A percentile compares a stretch with the other conserved stretches of the same genome.
phyloP scores from a whole-genome alignment of 805 yeast species.

The Ogataea glucozyma region DNA sequence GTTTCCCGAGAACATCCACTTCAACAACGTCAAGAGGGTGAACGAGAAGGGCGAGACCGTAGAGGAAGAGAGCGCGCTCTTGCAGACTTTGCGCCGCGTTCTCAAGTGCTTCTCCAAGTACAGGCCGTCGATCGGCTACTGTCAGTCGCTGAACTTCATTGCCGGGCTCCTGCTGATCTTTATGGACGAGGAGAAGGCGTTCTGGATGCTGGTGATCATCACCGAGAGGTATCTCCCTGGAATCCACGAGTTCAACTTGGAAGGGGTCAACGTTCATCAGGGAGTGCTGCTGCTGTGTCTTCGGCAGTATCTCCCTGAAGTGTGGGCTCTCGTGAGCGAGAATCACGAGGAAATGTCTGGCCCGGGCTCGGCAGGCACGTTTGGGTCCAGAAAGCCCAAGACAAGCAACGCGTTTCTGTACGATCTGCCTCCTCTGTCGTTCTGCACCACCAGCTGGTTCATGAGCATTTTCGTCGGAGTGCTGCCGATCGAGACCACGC shows the following conservation, averaged over 20 bases:
- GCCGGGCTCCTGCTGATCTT: constrained; percentile 85
- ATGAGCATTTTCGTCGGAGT: constrained; percentile 95
- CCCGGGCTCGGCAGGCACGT: constrained; percentile 13
- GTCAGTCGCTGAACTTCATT: constrained; percentile 90
- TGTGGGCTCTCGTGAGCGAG: constrained; percentile 60
- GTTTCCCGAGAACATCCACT: constrained; percentile 88
- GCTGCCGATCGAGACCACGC: constrained; percentile 82
- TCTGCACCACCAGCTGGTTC: constrained; percentile 97
- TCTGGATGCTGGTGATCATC: constrained; percentile 94
- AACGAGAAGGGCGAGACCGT: constrained; percentile 12
- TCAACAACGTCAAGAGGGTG: constrained; percentile 45
- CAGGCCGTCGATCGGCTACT: constrained; percentile 90
- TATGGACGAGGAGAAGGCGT: constrained; percentile 85
- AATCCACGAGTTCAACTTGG: constrained; percentile 83
- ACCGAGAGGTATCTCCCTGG: constrained; percentile 87
- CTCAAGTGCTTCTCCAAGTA: constrained; percentile 80
- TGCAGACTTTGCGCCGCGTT: constrained; percentile 75
- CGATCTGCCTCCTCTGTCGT: constrained; percentile 84
- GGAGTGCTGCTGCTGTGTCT: constrained; percentile 89
- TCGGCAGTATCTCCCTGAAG: constrained; percentile 76
- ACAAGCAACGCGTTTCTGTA: constrained; percentile 52
- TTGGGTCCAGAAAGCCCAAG: constrained; percentile 16
- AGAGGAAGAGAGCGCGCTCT: constrained; percentile 59
- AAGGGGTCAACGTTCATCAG: constrained; percentile 94
- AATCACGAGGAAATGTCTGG: constrained; percentile 17